Evolutionary conservation across 495 filamentous ascomycete genomes (phyloP), one percentile per base, ranked within the genome.

Genomic region (Aspergillus wentii): DNA sequence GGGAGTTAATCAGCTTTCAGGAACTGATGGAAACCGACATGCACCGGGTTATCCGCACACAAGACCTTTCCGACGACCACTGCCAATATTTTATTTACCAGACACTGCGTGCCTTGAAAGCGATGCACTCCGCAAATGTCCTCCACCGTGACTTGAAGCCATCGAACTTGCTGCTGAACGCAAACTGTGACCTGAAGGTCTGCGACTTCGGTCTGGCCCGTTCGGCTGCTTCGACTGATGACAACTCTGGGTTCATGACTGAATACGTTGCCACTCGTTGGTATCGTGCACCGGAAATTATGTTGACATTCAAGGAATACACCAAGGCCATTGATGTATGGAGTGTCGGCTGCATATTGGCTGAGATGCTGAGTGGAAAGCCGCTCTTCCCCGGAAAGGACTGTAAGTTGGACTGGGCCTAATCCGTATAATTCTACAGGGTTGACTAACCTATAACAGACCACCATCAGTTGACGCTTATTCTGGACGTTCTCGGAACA

Each of bases 41-140:
- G 94, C 94, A 99, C 59, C 83, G 94, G 31, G 94, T 99, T 43
- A 99, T 99, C 51, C 90, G 94, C 41, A 99, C 94, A 37, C 94
- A 99, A 69, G 92, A 96, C 38, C 76, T 99, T 18, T 96, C 94
- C 4, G 94, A 99, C 53, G 94, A 96, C 52, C 94, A 99, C 59
- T 99, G 94, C 74, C 94, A 99, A 64, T 99, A 96, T 63, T 99
- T 99, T 71, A 99, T 99, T 65, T 99, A 99, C 74, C 94, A 99
- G 71, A 99, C 94, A 8, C 76, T 99, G 35, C 90, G 94, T 51
- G 94, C 92, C 11, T 71, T 99, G 52, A 99, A 99, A 70, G 94
- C 94, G 29, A 97, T 99, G 85, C 94, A 99, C 69, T 95, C 88
- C 17, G 94, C 94, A 46, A 99, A 99, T 49, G 94, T 99, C 19